Evolutionary conservation across 2,329 filamentous ascomycete species (phyloP), one percentile per base, ranked within the genome.

Genomic region (Claviceps sorghi): DNA sequence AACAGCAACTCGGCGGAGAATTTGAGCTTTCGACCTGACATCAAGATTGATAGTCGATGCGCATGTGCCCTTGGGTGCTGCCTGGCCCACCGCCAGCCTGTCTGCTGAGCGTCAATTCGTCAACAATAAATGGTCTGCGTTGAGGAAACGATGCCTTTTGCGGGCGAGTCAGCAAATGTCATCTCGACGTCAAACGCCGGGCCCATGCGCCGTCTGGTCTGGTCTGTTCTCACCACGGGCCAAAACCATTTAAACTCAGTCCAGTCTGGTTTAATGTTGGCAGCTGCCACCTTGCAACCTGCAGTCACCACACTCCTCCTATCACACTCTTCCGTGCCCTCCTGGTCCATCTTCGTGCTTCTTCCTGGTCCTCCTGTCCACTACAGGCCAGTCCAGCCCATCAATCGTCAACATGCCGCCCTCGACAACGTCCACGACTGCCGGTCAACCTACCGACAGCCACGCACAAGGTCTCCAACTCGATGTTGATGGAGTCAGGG

Each of bases 401-500:
- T 34, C 45, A 46, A 36, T 22, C 51, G 22, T 51, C 38, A 53
- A 51, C 49, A 53, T 54, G 53, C 42, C 52, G 10, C 38, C 46
- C 22, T 44, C 22, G 42, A 44, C 45, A 36, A 57, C 47, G 44
- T 40, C 43, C 50, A 52, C 48, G 13, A 26, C 32, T 9, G 4
- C 49, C 7, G 48, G 32, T 15, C 41, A 49, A 29, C 45, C 48
- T n/a, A n/a, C 3, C 6, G 38, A 34, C 34, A 47, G 49, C 13
- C 59, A 57, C 26, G 50, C 52, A 40, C 41, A 50, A 36, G 8
- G 15, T 8, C 32, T 45, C 11, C 46, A 45, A 41, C 56, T 49
- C 45, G 57, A 46, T 11, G 53, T 57, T 4, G 57, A 54, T 19
- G 53, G 57, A 51, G 43, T 59, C 38, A 60, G 56, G 48, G 55